phyloP scores from a whole-genome alignment of 768 basidiomycete species.

The Calocera cornea region DNA sequence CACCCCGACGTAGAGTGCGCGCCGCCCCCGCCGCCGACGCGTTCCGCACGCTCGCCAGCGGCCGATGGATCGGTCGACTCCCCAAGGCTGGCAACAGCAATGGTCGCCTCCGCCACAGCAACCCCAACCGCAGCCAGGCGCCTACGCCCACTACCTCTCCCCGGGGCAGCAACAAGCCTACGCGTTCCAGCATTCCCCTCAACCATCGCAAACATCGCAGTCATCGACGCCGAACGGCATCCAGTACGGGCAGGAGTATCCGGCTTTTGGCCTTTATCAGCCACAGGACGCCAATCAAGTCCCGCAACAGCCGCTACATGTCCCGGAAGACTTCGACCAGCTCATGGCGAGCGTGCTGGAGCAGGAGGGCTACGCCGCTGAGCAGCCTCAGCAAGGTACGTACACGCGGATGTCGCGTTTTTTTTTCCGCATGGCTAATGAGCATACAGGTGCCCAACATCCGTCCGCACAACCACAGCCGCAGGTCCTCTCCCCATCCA shows the following conservation, averaged over 20 bases:
- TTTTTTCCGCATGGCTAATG: neutral
- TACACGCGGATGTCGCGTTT: neutral
- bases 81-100: conserved; percentile 1
- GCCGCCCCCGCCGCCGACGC: neutral
- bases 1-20: neutral
- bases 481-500: neutral
- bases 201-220: neutral
- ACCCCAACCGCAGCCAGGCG: neutral
- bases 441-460: neutral
- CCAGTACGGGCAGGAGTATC: neutral
- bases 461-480: neutral
- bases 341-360: neutral
- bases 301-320: neutral
- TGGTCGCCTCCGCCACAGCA: conserved; percentile 3
- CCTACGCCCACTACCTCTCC: neutral
- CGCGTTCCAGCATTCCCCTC: neutral
- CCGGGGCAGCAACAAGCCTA: neutral
- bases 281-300: neutral
- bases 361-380: neutral
- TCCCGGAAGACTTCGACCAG: neutral
- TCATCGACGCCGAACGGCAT: neutral
- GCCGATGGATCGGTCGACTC: neutral
- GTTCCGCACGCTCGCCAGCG: neutral
- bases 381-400: neutral
- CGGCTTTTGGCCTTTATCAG: neutral